These are phyloP conservation scores for Podila clonocystis DNA, from an alignment of 192 early-diverging fungal species.

Conservation along the genomic window DNA sequence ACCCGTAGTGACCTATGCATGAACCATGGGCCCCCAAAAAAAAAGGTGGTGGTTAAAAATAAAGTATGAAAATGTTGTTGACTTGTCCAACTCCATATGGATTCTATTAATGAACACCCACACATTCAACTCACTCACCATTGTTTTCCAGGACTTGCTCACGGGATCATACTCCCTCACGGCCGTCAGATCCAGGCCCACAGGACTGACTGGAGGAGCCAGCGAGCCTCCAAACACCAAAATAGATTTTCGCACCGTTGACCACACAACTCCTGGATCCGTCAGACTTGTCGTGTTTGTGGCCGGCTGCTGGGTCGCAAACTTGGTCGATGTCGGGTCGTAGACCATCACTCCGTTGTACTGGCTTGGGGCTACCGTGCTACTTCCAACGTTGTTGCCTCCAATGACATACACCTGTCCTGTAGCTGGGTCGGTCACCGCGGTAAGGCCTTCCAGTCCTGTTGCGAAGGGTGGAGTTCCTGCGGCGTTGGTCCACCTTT, in stretches of 20 bases:
- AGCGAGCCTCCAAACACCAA: slow-evolving; percentile 37
- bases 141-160: slow-evolving; percentile 8
- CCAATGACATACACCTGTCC: slow-evolving; percentile 34
- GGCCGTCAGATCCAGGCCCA: slow-evolving; percentile 10
- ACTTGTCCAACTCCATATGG: too few relatives aligned
- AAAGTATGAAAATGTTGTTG: background rate
- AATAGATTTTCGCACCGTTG: slow-evolving; percentile 12
- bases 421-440: slow-evolving; percentile 12
- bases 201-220: background rate
- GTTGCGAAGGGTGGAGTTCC: background rate
- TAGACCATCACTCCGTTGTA: slow-evolving; percentile 25
- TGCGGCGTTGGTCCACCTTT: too few relatives aligned
- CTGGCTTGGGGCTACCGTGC: background rate
- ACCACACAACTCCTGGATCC: slow-evolving; percentile 29
- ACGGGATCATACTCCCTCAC: slow-evolving; percentile 22
- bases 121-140: slow-evolving; percentile 2
- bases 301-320: slow-evolving; percentile 4
- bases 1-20: slow-evolving; percentile 27
- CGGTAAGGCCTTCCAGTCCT: slow-evolving; percentile 19
- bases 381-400: slow-evolving; percentile 7
- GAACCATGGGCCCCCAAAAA: background rate
- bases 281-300: slow-evolving; percentile 4
- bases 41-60: background rate
- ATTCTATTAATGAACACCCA: background rate
- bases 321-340: slow-evolving; percentile 4